A percentile compares a stretch with the other conserved stretches of the same genome.
Conservation (phyloP, 208 protist genomes). For the Trypanosoma melophagium region DNA sequence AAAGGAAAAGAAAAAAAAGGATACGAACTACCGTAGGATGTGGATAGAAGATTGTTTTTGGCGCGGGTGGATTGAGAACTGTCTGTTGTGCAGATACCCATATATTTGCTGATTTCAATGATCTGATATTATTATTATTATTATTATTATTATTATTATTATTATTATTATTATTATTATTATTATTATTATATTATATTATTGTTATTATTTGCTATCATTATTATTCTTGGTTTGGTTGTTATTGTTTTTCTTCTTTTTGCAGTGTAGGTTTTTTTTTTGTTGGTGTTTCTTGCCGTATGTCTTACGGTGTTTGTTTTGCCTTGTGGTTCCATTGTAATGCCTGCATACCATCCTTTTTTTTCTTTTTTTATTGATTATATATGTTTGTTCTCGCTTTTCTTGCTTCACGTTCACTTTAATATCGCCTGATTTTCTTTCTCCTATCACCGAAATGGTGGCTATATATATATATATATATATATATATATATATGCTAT, state of each 20-base stretch:
- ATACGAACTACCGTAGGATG: too few species aligned
- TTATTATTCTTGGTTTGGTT: neutral
- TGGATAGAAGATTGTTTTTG: neutral
- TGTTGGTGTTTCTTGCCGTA: neutral
- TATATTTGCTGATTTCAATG: too few species aligned
- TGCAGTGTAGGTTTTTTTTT: neutral
- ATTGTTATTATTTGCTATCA: neutral
- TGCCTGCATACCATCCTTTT: neutral
- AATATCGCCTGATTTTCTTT: neutral
- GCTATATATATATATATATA: conserved; percentile 1
- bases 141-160: conserved; percentile 3
- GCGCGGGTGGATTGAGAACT: too few species aligned
- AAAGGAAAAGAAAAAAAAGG: too few species aligned
- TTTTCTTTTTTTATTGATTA: neutral
- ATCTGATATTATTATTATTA: neutral
- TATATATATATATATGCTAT: neutral
- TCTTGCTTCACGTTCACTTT: neutral
- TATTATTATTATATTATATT: neutral
- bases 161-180: neutral
- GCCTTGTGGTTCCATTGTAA: neutral
- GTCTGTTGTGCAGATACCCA: too few species aligned
- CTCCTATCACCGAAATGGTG: neutral
- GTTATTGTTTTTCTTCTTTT: neutral
- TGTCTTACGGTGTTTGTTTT: neutral
- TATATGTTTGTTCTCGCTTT: neutral